Percentiles rank a stretch among this genome's conserved stretches.
These are phyloP conservation scores for Cucurbita ficifolia DNA, from an alignment of 306 rosid species.

Conservation along the genomic window DNA sequence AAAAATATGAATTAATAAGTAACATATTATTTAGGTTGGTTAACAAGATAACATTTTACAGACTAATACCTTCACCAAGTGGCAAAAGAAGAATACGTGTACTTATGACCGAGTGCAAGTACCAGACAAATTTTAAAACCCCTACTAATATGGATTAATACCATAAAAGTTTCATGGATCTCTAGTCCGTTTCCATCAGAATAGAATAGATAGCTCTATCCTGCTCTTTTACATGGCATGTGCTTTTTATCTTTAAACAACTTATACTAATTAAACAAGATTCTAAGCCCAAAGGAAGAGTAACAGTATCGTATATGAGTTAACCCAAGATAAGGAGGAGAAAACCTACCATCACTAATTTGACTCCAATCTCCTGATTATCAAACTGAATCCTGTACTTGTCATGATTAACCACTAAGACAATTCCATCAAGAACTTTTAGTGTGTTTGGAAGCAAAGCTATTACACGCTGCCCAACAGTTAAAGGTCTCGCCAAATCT, in stretches of 20 bases:
- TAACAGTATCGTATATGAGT: neutral
- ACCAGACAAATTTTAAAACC: neutral
- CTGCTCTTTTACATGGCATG: neutral
- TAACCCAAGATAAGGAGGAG: neutral
- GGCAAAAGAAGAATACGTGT: neutral
- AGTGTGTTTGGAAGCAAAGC: constrained; percentile 81
- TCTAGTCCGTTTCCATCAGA: neutral
- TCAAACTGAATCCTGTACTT: constrained; percentile 85
- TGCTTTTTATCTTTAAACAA: neutral
- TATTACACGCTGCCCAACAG: constrained; percentile 80
- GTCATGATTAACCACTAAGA: constrained; percentile 80
- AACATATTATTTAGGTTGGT: neutral
- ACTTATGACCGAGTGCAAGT: neutral
- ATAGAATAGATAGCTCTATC: neutral
- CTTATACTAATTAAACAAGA: neutral
- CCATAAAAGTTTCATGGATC: neutral
- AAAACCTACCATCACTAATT: constrained; percentile 58
- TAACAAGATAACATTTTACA: neutral
- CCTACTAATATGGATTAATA: neutral
- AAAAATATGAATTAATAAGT: too few relatives aligned
- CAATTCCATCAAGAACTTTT: constrained; percentile 83
- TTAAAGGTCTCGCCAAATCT: constrained; percentile 79
- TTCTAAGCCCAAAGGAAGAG: neutral
- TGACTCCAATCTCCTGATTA: constrained; percentile 74
- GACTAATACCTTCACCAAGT: neutral